Evolutionary conservation across 805 yeast species (phyloP), one percentile per base, ranked within the genome.

Genomic region (Henningerozyma blattae): DNA sequence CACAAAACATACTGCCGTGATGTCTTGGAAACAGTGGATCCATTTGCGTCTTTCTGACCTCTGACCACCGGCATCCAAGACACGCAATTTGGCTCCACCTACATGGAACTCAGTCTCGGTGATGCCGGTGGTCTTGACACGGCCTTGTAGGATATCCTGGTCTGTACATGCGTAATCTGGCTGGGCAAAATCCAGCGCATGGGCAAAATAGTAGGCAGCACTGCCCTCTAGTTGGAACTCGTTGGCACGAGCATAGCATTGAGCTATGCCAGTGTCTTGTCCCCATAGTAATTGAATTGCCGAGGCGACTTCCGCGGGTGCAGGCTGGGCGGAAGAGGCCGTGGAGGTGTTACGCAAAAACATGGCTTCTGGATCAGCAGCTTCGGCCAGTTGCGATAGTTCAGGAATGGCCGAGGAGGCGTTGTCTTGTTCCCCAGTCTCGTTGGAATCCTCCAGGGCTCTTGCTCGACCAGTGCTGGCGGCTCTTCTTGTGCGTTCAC

Each of bases 1-100:
- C 6, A 89, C 95, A 56, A 85, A 91, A 26, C 89, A 56, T 0
- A 93, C 79, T 3, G 93, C 82, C 1, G 94, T 80, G 32, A 89
- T 82, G 41, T 81, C 84, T 49, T 87, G 91, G 58, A 87, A 87
- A 50, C 94, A 84, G 51, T 86, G 95, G 41, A 87, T 82, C 96
- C 96, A 87, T 54, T 87, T 87, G 46, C 79, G 75, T 40, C 96
- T 68, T 54, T 87, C 96, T 15, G 84, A 74, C 40, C 95, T 62
- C 59, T 87, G 96, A 2, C 98, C 98, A 34, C 98, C 98, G 4
- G 95, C 97, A 64, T 91, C 98, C 29, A 86, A 61, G 28, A 91
- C 83, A 48, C 75, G 76, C 53, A 87, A 77, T 42, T 67, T 72
- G 31, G 75, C 68, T 3, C 73, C 67, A 8, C 75, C 72, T 40